Conservation (phyloP, 129 eudicot genomes). For the Mikania micrantha region DNA sequence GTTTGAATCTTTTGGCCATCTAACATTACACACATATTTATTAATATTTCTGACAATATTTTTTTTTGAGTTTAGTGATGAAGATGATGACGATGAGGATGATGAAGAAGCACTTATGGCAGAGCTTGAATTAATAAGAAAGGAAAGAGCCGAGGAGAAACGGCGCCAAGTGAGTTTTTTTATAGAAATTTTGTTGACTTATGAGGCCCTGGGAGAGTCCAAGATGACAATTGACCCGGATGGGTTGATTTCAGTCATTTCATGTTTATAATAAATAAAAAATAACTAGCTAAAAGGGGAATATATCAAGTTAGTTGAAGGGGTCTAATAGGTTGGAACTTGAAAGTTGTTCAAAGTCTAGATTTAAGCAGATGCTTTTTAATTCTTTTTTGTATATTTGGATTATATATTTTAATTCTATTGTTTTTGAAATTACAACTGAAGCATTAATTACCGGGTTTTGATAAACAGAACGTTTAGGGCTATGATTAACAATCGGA, state of each 20-base stretch:
- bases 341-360: background rate
- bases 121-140: constrained; percentile 82
- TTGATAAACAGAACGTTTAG: background rate
- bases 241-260: background rate
- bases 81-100: constrained; percentile 85
- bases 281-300: background rate
- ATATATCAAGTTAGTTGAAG: background rate
- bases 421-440: background rate
- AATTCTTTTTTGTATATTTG: background rate
- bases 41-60: background rate
- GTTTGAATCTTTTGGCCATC: background rate
- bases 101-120: constrained; percentile 96
- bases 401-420: background rate
- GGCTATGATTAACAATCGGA: background rate
- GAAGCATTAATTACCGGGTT: background rate
- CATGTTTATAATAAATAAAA: background rate
- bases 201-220: background rate
- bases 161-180: constrained; percentile 50
- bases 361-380: background rate
- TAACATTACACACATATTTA: too few species aligned
- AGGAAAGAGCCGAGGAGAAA: constrained; percentile 92
- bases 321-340: background rate
- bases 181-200: background rate
- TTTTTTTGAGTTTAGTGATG: constrained; percentile 37
- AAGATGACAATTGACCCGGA: background rate